Conservation (phyloP, 257 asterid species). For the Solanum commersonii region DNA sequence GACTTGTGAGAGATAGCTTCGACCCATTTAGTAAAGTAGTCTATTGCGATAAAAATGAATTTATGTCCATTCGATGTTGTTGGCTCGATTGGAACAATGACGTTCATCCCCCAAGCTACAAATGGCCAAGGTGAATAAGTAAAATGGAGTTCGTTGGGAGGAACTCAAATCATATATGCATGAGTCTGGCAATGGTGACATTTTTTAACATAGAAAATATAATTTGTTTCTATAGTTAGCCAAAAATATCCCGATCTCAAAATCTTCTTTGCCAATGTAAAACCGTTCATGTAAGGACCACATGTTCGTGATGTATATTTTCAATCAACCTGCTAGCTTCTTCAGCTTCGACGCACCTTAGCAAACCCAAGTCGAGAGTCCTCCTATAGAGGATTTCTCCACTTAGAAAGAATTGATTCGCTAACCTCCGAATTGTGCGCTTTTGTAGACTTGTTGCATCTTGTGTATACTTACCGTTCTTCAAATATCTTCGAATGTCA, state of each 20-base stretch:
- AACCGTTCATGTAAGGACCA: neutral
- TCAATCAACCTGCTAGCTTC: too few relatives aligned
- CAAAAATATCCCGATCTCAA: neutral
- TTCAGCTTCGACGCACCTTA: too few relatives aligned
- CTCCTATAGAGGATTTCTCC: too few relatives aligned
- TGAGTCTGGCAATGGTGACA: neutral
- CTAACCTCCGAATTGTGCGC: too few relatives aligned
- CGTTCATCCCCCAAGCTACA: neutral
- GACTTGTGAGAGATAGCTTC: neutral
- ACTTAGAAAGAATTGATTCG: too few relatives aligned
- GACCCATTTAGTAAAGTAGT: neutral
- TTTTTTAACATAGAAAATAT: neutral
- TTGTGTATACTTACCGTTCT: too few relatives aligned
- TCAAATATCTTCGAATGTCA: too few relatives aligned
- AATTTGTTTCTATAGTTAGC: neutral
- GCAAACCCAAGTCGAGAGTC: too few relatives aligned
- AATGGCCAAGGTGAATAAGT: neutral
- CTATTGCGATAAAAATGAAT: too few relatives aligned
- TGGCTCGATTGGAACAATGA: neutral
- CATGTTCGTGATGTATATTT: too few relatives aligned
- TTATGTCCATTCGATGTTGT: neutral
- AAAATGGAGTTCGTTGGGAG: neutral
- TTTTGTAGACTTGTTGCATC: too few relatives aligned
- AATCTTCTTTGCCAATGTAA: too few relatives aligned
- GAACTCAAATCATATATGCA: neutral